Evolutionary conservation across 805 yeast species (phyloP), one percentile per base, ranked within the genome.

Genomic region (Tanozyma kutaoensis): DNA sequence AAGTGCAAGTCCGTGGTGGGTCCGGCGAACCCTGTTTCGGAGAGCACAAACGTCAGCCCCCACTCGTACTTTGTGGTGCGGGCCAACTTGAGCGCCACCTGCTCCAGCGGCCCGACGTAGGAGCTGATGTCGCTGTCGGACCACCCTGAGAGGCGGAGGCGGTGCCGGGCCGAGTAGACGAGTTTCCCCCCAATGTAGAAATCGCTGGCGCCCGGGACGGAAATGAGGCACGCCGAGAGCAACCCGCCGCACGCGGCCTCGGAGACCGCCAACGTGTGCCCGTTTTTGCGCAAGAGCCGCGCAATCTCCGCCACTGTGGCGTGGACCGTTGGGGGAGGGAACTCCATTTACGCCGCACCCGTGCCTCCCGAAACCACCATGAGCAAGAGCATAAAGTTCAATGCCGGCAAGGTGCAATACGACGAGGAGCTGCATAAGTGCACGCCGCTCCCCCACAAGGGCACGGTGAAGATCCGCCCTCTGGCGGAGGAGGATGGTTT

Each of bases 171-270:
- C 33, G 88, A 75, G 48, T 82, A 82, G 2, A 84, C 76, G 29
- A 82, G 52, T 10, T 86, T 74, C 1, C 93, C 86, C 12, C 95
- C 95, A 32, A 79, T 78, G 40, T 76, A 82, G 52, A 78, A 84
- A 32, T 63, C 55, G 8, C 91, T 76, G 1, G 94, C 94, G 4
- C 95, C 94, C 0, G 93, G 86, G 3, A 79, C 72, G 1, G 88
- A 69, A 5, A 84, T 84, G 13, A 82, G 47, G 41, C 79, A 81
- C 1, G 93, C 80, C 3, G 91, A 75, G 6, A 82, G 54, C 11
- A 82, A 60, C 0, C 95, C 95, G 7, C 95, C 95, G 48, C 94
- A 82, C 0, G 94, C 93, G 3, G 86, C 85, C 42, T 82, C 95
- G 5, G 86, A 73, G 1, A 79, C 76, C 0, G 93, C 80, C 14